These are phyloP conservation scores for Cordyceps fumosorosea DNA, from an alignment of 2,329 filamentous ascomycete genomes.

Conservation along the genomic window DNA sequence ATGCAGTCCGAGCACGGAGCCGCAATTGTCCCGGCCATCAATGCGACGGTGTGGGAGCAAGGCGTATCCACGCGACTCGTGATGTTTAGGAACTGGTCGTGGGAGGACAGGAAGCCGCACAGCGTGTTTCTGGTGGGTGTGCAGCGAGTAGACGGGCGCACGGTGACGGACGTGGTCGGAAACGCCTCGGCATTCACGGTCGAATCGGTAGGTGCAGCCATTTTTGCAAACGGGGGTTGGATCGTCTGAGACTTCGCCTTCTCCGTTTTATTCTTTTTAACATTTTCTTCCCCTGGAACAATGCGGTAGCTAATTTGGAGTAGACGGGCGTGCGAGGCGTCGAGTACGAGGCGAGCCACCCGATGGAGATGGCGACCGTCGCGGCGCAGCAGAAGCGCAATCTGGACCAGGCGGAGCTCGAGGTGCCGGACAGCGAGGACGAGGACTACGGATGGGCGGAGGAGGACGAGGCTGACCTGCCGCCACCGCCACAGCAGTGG, in stretches of 20 bases:
- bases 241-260: no score
- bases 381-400: slow-evolving; percentile 54
- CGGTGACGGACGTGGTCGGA: slow-evolving; percentile 32
- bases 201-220: slow-evolving; percentile 31
- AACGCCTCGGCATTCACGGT: slow-evolving; percentile 44
- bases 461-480: slow-evolving; percentile 55
- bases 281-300: not conserved
- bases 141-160: slow-evolving; percentile 56
- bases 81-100: slow-evolving; percentile 71
- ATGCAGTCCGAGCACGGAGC: slow-evolving; percentile 62
- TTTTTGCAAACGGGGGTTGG: not conserved
- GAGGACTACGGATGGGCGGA: slow-evolving; percentile 69
- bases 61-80: slow-evolving; percentile 67
- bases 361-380: slow-evolving; percentile 24
- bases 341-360: slow-evolving; percentile 34
- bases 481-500: slow-evolving; percentile 57
- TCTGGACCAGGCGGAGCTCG: slow-evolving; percentile 50
- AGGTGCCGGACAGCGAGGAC: slow-evolving; percentile 55
- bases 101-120: slow-evolving; percentile 37
- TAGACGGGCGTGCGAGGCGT: slow-evolving; percentile 39
- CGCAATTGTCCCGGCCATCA: slow-evolving; percentile 67
- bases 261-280: no score
- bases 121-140: slow-evolving; percentile 55
- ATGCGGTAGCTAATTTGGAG: slow-evolving; percentile 19
- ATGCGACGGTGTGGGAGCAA: slow-evolving; percentile 72